These are phyloP conservation scores for Leccinum griseonigrum DNA, from an alignment of 1,284 basidiomycete species.

Conservation along the genomic window DNA sequence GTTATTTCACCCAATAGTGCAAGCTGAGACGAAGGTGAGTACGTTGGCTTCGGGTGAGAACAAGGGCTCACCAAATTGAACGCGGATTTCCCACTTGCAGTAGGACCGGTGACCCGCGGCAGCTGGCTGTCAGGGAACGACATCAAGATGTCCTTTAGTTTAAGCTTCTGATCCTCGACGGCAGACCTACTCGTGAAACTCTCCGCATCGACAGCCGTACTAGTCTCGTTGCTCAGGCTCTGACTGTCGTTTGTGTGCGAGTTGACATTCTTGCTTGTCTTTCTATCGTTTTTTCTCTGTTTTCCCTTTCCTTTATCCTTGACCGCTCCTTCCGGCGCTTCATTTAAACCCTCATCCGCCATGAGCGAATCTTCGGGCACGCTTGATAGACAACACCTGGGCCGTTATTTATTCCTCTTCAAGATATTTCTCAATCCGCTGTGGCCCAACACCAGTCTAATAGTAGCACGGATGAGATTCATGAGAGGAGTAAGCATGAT, in stretches of 20 bases:
- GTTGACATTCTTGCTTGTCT: constrained; percentile 7
- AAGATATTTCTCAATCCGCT: constrained; percentile 80
- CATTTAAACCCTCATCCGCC: constrained; percentile 49
- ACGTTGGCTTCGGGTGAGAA: neutral
- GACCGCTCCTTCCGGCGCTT: constrained; percentile 28
- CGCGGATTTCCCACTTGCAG: constrained; percentile 69
- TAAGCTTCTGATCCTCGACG: constrained; percentile 43
- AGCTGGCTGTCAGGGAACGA: constrained; percentile 59
- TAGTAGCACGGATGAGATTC: neutral
- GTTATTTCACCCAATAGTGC: constrained; percentile 36
- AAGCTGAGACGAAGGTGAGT: constrained; percentile 17
- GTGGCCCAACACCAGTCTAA: constrained; percentile 71
- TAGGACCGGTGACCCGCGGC: constrained; percentile 56
- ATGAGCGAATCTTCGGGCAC: constrained; percentile 20
- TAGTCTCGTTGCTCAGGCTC: constrained; percentile 7
- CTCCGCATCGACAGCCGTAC: constrained; percentile 9
- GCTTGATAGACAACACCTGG: constrained; percentile 66
- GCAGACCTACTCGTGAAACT: constrained; percentile 15
- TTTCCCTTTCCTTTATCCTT: constrained; percentile 11
- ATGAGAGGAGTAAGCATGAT: neutral
- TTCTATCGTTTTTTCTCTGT: neutral
- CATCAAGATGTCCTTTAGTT: constrained; percentile 53
- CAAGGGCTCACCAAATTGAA: constrained; percentile 22
- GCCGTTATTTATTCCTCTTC: constrained; percentile 79
- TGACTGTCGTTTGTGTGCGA: neutral